phyloP scores from a whole-genome alignment of 2,329 filamentous ascomycete species.

The Ceratocystiopsis minuta region DNA sequence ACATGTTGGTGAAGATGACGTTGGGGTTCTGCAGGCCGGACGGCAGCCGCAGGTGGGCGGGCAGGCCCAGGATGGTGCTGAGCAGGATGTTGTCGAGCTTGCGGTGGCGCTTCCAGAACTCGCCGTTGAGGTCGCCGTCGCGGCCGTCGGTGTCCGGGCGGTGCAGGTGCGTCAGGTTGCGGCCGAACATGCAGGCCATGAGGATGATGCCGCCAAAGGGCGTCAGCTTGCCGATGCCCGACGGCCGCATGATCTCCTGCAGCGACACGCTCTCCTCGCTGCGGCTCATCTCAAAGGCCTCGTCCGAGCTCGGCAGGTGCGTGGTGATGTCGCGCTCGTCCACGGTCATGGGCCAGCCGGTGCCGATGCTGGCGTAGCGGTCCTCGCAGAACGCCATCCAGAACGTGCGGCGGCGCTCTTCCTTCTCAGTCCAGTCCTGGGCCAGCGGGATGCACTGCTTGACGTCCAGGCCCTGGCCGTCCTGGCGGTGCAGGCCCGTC shows the following conservation, averaged over 20 bases:
- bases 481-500: slow-evolving; percentile 80
- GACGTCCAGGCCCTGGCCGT: slow-evolving; percentile 67
- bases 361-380: slow-evolving; percentile 86
- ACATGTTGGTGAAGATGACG: slow-evolving; percentile 89
- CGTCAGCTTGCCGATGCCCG: slow-evolving; percentile 57
- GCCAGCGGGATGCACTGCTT: slow-evolving; percentile 80
- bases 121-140: slow-evolving; percentile 75
- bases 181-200: slow-evolving; percentile 77
- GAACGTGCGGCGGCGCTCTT: slow-evolving; percentile 81
- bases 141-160: slow-evolving; percentile 65
- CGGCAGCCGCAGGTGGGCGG: slow-evolving; percentile 62
- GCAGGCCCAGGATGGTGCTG: slow-evolving; percentile 72
- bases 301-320: slow-evolving; percentile 66
- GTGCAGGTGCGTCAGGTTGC: slow-evolving; percentile 80
- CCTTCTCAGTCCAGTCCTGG: slow-evolving; percentile 82
- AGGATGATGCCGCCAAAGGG: slow-evolving; percentile 65
- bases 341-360: slow-evolving; percentile 89
- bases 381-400: slow-evolving; percentile 90
- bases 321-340: slow-evolving; percentile 86
- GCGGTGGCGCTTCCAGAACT: slow-evolving; percentile 90
- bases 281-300: slow-evolving; percentile 66
- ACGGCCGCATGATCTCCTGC: slow-evolving; percentile 47
- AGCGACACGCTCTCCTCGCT: slow-evolving; percentile 56
- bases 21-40: slow-evolving; percentile 60
- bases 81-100: slow-evolving; percentile 78